These are phyloP conservation scores for Gyrodon lividus DNA, from an alignment of 768 basidiomycete genomes.

Conservation along the genomic window DNA sequence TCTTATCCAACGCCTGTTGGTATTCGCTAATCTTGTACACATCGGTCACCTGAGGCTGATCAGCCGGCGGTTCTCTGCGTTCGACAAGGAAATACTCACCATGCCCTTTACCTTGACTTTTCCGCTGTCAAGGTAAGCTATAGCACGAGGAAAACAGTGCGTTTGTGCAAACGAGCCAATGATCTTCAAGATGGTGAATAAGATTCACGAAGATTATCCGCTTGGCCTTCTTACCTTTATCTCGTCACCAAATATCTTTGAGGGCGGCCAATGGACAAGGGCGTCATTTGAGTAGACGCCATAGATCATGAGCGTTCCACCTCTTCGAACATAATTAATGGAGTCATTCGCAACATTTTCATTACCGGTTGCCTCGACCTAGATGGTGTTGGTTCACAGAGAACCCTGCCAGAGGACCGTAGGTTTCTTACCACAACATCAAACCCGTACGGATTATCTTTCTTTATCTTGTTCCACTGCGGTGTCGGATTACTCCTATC, in stretches of 20 bases:
- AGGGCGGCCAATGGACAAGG: conserved; percentile 76
- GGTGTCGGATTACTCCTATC: conserved; percentile 65
- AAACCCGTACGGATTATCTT: conserved; percentile 80
- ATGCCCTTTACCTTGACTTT: conserved; percentile 79
- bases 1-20: conserved; percentile 66
- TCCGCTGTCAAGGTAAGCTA: conserved; percentile 79
- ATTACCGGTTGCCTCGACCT: conserved; percentile 66
- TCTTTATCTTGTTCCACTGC: conserved; percentile 74
- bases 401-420: background rate
- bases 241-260: conserved; percentile 71
- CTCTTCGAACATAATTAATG: conserved; percentile 80
- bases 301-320: conserved; percentile 80
- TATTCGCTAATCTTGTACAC: conserved; percentile 63
- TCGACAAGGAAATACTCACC: conserved; percentile 33
- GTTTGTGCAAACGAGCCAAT: conserved; percentile 86
- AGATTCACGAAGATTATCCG: background rate
- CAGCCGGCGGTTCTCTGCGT: background rate
- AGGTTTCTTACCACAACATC: conserved; percentile 59
- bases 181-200: conserved; percentile 45
- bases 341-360: conserved; percentile 78
- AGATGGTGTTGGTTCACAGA: background rate
- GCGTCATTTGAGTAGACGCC: conserved; percentile 85
- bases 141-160: conserved; percentile 83
- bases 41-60: conserved; percentile 38
- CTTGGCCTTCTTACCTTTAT: conserved; percentile 41